These are phyloP conservation scores for Hypoxylon cercidicola DNA, from an alignment of 495 filamentous ascomycete genomes.

Conservation along the genomic window DNA sequence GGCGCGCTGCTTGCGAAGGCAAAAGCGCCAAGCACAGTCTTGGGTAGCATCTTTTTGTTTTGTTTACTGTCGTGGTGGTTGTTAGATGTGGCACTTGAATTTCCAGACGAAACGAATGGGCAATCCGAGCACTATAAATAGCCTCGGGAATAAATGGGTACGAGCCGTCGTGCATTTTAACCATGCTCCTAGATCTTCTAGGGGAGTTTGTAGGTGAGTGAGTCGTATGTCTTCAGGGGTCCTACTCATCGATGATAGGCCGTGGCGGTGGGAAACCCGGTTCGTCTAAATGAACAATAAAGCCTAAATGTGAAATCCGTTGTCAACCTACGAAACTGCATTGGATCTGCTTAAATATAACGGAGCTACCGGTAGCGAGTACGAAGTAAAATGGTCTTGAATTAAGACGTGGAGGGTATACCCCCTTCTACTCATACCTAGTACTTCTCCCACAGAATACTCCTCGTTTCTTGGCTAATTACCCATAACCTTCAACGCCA, in stretches of 20 bases:
- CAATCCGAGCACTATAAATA: background rate
- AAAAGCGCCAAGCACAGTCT: background rate
- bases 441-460: too few relatives aligned
- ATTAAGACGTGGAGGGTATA: too few relatives aligned
- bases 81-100: too few relatives aligned
- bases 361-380: background rate
- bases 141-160: background rate
- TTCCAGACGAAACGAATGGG: background rate
- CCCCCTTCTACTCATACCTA: too few relatives aligned
- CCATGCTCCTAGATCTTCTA: background rate
- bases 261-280: background rate
- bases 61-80: too few relatives aligned
- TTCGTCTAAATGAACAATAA: background rate
- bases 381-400: background rate
- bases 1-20: background rate
- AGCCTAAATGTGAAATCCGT: background rate
- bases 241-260: background rate
- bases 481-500: too few relatives aligned
- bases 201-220: background rate
- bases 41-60: conserved; percentile 4
- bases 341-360: background rate
- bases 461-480: too few relatives aligned
- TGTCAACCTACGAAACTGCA: background rate
- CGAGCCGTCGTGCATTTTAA: background rate
- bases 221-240: background rate